Evolutionary conservation across 2,329 filamentous ascomycete genomes (phyloP), one percentile per base, ranked within the genome.

Genomic region (Fusarium sulawesiense): DNA sequence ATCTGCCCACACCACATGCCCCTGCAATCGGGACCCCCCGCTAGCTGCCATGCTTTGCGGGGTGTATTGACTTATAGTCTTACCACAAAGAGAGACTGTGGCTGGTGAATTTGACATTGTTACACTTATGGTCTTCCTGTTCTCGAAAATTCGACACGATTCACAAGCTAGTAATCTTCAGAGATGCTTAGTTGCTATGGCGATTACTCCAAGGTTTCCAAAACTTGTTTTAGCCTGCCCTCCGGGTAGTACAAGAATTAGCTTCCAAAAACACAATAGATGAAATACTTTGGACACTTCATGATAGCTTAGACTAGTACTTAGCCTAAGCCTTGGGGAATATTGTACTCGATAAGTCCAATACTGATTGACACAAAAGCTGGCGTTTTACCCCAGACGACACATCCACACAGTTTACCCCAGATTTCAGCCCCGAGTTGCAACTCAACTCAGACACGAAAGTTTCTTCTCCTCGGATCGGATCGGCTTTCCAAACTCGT

Each of bases 1-100:
- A 75, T 75, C 73, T 75, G 73, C 66, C 65, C 70, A 73, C 67
- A 41, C 58, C 65, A 40, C 46, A 30, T 16, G n/a, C 27, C 56
- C 45, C 29, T 56, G 56, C 25, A 59, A 56, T 57, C 73, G 73
- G 73, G 56, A 40, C 62, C 60, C 66, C 66, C 73, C 73, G 73
- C 50, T 60, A 53, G 37, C 27, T 56, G 23, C 41, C 27, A 21
- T 47, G 20, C 29, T 63, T 63, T 58, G 55, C 46, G 32, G 50
- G 60, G 57, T 55, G 45, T 37, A 12, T 23, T 50, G 49, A 41
- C 45, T 47, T 47, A 20, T 12, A 44, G 49, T 20, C 25, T 47
- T 47, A n/a, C 45, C 25, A 29, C 16, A 27, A 23, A 40, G 30
- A 41, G 20, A 47, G 20, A n/a, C 21, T 71, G 59, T 68, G 66